These are phyloP conservation scores for Cichorium intybus DNA, from an alignment of 140 eudicot species.

Conservation along the genomic window DNA sequence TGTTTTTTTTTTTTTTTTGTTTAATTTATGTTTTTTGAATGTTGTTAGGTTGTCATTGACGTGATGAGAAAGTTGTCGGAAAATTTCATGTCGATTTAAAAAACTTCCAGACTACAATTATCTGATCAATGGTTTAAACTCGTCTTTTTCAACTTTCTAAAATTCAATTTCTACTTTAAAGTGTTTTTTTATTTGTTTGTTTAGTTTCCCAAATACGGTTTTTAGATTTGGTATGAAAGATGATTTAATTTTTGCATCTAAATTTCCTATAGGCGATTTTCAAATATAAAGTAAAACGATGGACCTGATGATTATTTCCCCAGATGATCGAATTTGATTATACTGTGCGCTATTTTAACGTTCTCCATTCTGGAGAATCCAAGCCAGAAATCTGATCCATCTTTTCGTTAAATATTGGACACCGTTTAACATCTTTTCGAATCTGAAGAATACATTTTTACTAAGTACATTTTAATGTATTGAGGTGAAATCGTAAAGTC, in stretches of 20 bases:
- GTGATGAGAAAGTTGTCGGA: slow-evolving; percentile 51
- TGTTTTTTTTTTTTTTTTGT: too few species aligned
- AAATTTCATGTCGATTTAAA: slow-evolving; percentile 48
- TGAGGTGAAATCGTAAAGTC: too few species aligned
- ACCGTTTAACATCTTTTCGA: too few species aligned
- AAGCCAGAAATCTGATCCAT: slow-evolving; percentile 48
- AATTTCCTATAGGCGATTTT: background rate
- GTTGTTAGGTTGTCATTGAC: slow-evolving; percentile 11
- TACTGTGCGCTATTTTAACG: background rate
- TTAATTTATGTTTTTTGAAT: background rate
- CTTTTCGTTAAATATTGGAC: background rate
- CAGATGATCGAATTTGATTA: background rate
- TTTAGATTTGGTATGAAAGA: too few species aligned
- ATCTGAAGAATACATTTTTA: too few species aligned
- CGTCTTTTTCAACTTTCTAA: background rate
- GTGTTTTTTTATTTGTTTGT: too few species aligned
- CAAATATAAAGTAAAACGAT: background rate
- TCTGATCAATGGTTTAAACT: slow-evolving; percentile 49
- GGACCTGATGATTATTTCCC: background rate
- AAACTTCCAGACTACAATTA: slow-evolving; percentile 73
- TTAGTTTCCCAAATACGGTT: too few species aligned
- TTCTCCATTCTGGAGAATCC: slow-evolving; percentile 18
- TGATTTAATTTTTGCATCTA: too few species aligned
- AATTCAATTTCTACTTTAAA: too few species aligned
- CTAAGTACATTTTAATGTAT: too few species aligned